Conservation (phyloP, 2,329 filamentous ascomycete species). For the Trichoderma brevicompactum region DNA sequence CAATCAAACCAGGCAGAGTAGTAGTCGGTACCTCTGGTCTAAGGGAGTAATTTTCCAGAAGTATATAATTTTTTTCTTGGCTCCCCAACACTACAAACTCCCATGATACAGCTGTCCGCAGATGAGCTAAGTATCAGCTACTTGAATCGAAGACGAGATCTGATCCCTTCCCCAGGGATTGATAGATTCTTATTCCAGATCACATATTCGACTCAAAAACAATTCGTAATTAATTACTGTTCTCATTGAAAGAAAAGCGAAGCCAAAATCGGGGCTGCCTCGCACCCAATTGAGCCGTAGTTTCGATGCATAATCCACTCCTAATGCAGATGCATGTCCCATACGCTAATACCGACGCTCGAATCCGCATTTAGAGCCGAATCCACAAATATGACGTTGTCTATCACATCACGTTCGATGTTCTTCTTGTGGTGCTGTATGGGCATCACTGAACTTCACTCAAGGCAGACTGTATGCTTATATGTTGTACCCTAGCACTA, state of each 20-base stretch:
- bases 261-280: neutral
- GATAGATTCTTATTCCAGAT: neutral
- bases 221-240: fast-evolving
- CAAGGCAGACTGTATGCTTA: neutral
- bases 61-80: neutral
- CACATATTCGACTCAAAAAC: neutral
- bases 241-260: neutral
- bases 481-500: neutral
- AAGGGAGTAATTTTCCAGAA: neutral
- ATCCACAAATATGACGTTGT: neutral
- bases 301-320: neutral
- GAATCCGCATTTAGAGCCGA: too few species aligned
- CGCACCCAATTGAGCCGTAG: neutral
- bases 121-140: too few species aligned
- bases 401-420: neutral
- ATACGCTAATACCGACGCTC: neutral
- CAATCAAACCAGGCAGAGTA: neutral
- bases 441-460: neutral
- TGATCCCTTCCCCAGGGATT: neutral
- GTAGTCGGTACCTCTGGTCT: neutral
- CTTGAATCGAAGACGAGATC: neutral
- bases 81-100: neutral
- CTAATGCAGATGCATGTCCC: neutral
- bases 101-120: too few species aligned
- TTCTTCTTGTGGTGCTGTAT: neutral